Evolutionary conservation across 495 filamentous ascomycete species (phyloP).

Genomic region (Venustampulla echinocandica): DNA sequence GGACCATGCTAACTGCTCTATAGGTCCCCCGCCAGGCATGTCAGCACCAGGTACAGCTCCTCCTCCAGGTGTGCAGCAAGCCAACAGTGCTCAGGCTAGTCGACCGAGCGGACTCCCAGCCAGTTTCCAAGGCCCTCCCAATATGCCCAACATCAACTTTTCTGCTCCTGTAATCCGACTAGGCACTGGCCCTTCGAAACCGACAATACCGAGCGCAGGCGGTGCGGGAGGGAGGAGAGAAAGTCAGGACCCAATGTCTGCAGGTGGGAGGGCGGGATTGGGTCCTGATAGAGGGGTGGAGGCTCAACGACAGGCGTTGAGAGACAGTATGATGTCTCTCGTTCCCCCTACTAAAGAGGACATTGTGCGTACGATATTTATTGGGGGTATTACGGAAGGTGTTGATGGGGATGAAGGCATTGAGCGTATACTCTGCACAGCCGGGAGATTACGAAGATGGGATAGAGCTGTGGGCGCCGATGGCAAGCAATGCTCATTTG

Average conservation of each 20-base stretch:
- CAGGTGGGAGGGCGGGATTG: constrained; percentile 55
- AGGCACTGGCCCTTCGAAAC: constrained; percentile 60
- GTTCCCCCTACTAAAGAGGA: constrained; percentile 86
- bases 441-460: constrained; percentile 77
- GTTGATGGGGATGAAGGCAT: constrained; percentile 70
- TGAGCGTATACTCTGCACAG: constrained; percentile 69
- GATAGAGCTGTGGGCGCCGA: constrained; percentile 73
- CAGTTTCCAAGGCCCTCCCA: constrained; percentile 82
- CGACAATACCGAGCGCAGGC: constrained; percentile 41
- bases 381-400: constrained; percentile 77
- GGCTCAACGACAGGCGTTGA: constrained; percentile 55
- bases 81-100: constrained; percentile 57
- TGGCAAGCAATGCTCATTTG: constrained; percentile 79
- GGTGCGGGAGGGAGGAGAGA: constrained; percentile 34
- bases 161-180: constrained; percentile 93
- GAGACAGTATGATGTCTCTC: constrained; percentile 69
- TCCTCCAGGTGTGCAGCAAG: constrained; percentile 72
- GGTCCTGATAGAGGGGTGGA: constrained; percentile 58
- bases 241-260: constrained; percentile 27
- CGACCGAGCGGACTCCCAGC: constrained; percentile 71
- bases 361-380: constrained; percentile 80
- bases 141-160: constrained; percentile 97
- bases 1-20: constrained; percentile 7
- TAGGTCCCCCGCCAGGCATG: constrained; percentile 62
- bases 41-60: constrained; percentile 70